These are phyloP conservation scores for Monosporozyma aerobia DNA, from an alignment of 805 yeast species.

Conservation along the genomic window DNA sequence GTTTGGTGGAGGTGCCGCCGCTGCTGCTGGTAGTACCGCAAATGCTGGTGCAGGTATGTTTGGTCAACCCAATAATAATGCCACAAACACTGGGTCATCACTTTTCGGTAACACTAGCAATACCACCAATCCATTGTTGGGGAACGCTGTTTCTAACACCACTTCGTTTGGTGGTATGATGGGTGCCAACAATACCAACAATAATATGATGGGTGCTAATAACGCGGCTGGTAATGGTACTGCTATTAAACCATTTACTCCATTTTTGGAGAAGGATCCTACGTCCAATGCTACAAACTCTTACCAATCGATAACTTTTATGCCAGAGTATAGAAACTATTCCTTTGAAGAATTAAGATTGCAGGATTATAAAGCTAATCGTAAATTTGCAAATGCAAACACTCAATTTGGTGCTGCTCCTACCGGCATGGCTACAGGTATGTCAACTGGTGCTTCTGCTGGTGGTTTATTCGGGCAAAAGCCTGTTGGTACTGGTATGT, in stretches of 20 bases:
- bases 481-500: constrained; percentile 7
- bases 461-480: constrained; percentile 30
- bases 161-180: constrained; percentile 12
- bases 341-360: constrained; percentile 83
- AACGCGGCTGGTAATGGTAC: constrained; percentile 49
- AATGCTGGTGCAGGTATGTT: background rate
- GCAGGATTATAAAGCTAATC: constrained; percentile 74
- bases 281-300: constrained; percentile 44
- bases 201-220: constrained; percentile 5
- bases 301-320: constrained; percentile 68
- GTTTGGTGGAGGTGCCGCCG: constrained; percentile 6
- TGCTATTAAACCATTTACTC: constrained; percentile 56
- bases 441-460: constrained; percentile 9
- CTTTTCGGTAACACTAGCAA: constrained; percentile 2
- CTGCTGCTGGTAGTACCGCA: constrained; percentile 3
- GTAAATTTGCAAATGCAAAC: constrained; percentile 15
- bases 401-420: constrained; percentile 13
- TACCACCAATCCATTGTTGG: constrained; percentile 6
- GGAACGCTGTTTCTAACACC: background rate
- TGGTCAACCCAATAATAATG: constrained; percentile 2
- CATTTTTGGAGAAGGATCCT: constrained; percentile 63
- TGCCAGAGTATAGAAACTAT: constrained; percentile 81
- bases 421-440: constrained; percentile 7
- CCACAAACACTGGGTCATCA: constrained; percentile 8
- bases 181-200: constrained; percentile 10